Conservation (phyloP, 2,329 filamentous ascomycete species). For the Colletotrichum simmondsii region DNA sequence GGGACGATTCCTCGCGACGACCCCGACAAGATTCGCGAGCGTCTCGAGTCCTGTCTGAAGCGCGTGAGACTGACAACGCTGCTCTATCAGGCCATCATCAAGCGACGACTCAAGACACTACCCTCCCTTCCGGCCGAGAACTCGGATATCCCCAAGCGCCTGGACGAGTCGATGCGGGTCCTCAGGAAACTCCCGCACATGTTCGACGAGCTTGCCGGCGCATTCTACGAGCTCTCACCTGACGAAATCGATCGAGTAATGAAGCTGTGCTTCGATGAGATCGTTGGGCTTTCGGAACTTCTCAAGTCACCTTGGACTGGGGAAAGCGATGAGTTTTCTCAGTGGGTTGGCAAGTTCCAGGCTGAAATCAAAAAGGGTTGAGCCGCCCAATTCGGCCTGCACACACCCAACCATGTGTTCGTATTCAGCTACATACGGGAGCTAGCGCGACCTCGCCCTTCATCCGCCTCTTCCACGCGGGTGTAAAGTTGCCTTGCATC, state of each 20-base stretch:
- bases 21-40: constrained; percentile 70
- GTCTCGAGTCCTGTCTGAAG: constrained; percentile 72
- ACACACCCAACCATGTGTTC: neutral
- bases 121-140: constrained; percentile 52
- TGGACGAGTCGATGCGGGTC: constrained; percentile 67
- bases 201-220: constrained; percentile 76
- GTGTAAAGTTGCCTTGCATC: neutral
- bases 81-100: constrained; percentile 76
- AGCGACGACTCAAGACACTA: constrained; percentile 74
- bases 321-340: constrained; percentile 78
- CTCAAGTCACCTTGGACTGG: constrained; percentile 71
- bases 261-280: constrained; percentile 69
- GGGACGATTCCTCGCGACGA: constrained; percentile 73
- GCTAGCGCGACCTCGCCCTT: neutral
- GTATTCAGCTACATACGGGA: constrained; percentile 10
- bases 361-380: constrained; percentile 59
- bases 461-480: constrained; percentile 10
- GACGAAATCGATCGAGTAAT: constrained; percentile 68
- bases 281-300: constrained; percentile 65
- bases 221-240: constrained; percentile 77
- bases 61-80: constrained; percentile 74
- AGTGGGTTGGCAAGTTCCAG: constrained; percentile 75
- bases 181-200: constrained; percentile 72
- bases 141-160: constrained; percentile 48
- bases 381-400: neutral